A percentile compares a stretch with the other conserved stretches of the same genome.
Conservation (phyloP, 2,329 filamentous ascomycete species). For the Allantophomopsis cytisporea region DNA sequence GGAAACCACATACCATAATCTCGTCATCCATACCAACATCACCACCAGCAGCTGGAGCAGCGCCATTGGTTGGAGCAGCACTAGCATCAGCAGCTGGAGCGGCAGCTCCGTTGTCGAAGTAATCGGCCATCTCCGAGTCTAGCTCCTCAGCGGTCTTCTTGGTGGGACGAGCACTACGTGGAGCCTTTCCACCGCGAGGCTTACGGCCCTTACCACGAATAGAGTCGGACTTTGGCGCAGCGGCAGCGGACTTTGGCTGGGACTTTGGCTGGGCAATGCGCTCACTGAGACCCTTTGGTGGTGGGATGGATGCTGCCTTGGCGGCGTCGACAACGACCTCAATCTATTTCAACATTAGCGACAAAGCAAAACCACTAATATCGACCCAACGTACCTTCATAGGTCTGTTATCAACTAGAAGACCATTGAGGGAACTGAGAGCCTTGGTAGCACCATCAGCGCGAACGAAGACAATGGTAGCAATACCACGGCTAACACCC, state of each 20-base stretch:
- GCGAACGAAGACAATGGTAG: conserved; percentile 76
- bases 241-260: conserved; percentile 72
- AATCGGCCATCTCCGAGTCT: conserved; percentile 95
- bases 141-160: conserved; percentile 93
- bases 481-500: conserved; percentile 82
- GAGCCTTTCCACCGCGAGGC: conserved; percentile 29
- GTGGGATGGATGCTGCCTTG: conserved; percentile 50
- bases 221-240: conserved; percentile 48
- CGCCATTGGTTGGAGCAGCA: conserved; percentile 33
- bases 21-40: conserved; percentile 57
- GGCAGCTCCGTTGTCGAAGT: conserved; percentile 49
- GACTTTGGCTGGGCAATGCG: conserved; percentile 64
- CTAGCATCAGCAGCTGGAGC: conserved; percentile 28
- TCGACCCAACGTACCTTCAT: conserved; percentile 57
- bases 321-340: conserved; percentile 79
- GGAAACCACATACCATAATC: conserved; percentile 25
- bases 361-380: too few relatives aligned
- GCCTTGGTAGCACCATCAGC: conserved; percentile 75
- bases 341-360: conserved; percentile 38
- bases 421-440: conserved; percentile 70
- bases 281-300: conserved; percentile 67
- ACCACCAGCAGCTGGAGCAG: conserved; percentile 20
- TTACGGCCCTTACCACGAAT: conserved; percentile 28
- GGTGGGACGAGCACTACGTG: conserved; percentile 48
- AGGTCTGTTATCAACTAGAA: conserved; percentile 77